Conservation (phyloP, 208 protist genomes). For the Leishmania mexicana region DNA sequence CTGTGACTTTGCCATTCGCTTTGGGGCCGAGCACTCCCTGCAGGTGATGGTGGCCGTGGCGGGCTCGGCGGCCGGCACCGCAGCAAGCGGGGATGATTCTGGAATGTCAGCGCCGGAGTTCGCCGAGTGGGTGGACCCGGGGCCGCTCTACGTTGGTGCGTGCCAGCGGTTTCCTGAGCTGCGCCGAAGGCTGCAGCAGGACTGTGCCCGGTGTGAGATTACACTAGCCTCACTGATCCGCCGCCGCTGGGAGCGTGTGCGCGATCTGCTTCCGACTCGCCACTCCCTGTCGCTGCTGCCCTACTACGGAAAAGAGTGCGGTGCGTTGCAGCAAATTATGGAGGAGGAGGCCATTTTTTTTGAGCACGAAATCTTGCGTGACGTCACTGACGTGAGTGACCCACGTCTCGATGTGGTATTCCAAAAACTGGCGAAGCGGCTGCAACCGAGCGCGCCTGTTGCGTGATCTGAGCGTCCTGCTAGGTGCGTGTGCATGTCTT, state of each 20-base stretch:
- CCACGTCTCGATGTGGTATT: constrained; percentile 15
- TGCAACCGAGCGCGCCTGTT: background rate
- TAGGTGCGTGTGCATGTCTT: background rate
- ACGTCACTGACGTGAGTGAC: constrained; percentile 2
- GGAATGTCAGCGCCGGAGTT: constrained; percentile 7
- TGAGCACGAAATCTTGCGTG: constrained; percentile 25
- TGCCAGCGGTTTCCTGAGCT: constrained; percentile 47
- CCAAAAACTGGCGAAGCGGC: constrained; percentile 16
- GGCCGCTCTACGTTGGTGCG: constrained; percentile 70
- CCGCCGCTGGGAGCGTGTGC: constrained; percentile 60
- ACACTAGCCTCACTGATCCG: constrained; percentile 53
- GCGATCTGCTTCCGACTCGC: constrained; percentile 47
- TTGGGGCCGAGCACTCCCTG: constrained; percentile 70
- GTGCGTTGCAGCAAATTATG: constrained; percentile 72
- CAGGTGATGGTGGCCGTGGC: constrained; percentile 80
- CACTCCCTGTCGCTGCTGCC: constrained; percentile 46
- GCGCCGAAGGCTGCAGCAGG: constrained; percentile 38
- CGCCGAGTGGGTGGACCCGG: constrained; percentile 63
- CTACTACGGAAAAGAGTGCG: constrained; percentile 72
- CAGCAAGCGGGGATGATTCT: background rate
- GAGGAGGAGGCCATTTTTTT: constrained; percentile 82
- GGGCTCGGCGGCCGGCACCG: background rate
- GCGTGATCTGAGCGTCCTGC: background rate
- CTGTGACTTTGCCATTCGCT: constrained; percentile 82
- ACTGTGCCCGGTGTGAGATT: constrained; percentile 67